Evolutionary conservation across 2,329 filamentous ascomycete genomes (phyloP).

Genomic region (Colletotrichum horii): DNA sequence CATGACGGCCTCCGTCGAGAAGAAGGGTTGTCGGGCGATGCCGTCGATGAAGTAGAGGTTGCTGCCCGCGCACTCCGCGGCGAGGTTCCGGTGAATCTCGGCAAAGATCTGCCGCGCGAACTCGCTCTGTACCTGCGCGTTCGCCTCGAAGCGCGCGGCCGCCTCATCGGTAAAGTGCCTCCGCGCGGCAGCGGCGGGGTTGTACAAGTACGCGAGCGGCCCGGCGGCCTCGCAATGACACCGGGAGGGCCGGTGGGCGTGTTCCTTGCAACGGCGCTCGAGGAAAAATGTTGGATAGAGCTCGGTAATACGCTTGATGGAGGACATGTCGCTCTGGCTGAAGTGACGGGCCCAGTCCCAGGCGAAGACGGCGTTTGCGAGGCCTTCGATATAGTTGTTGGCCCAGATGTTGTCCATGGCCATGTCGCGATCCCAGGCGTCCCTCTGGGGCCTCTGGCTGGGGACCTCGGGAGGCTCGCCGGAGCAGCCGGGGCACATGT

Average conservation of each 20-base stretch:
- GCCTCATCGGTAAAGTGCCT: neutral
- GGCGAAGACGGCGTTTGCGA: neutral
- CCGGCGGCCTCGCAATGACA: slow-evolving; percentile 20
- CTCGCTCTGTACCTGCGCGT: neutral
- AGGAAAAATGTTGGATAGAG: slow-evolving; percentile 1
- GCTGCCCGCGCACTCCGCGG: neutral
- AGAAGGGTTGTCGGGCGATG: slow-evolving; percentile 4
- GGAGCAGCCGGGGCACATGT: slow-evolving; percentile 17
- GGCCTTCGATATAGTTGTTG: slow-evolving; percentile 1
- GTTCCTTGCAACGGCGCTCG: slow-evolving; percentile 20
- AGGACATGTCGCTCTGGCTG: neutral
- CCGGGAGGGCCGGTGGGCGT: neutral
- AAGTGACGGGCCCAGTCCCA: neutral
- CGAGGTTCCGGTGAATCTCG: neutral
- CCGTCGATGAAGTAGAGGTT: slow-evolving; percentile 8
- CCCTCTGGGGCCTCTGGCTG: neutral
- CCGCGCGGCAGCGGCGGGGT: slow-evolving; percentile 16
- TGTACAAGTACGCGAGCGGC: slow-evolving; percentile 11
- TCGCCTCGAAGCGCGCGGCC: neutral
- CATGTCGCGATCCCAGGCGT: slow-evolving; percentile 6
- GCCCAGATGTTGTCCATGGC: slow-evolving; percentile 5
- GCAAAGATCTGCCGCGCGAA: neutral
- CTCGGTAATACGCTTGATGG: neutral
- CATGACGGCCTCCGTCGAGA: neutral
- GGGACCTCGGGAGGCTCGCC: slow-evolving; percentile 16